Base-by-base conservation (phyloP, 495 filamentous ascomycete genomes). In the Aspergillus nanangensis region DNA sequence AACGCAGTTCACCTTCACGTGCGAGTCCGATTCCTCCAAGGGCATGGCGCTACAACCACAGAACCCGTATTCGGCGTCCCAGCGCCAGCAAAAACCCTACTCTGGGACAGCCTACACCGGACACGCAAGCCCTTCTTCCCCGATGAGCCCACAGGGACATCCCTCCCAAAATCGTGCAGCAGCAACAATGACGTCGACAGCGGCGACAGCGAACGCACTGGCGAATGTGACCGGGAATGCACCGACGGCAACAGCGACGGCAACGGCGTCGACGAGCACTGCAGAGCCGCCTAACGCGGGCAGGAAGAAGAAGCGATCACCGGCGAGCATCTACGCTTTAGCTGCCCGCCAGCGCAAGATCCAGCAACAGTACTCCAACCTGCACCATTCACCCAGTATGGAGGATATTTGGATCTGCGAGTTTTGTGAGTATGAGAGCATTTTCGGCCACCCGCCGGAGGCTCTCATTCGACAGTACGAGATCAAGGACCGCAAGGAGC, bases 371-470 rank as follows among this genome's bases (percentile, higher is more conserved):
- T 82, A 83, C 45, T 68, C 78, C 39, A 94, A 95, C 53, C 81
- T 78, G 50, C 86, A 87, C 48, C 82, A 93, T 51, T 85, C 84
- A 4, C 84, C 84, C 1, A 77, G 75, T 21, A 62, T 76, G 24
- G 84, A 90, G 50, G 88, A 94, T 49, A 78, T 87, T 20, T 97
- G 91, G 89, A 88, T 96, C 38, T 98, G 93, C 66, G 90, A 93
- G 52, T 91, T 94, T 60, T 92, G 88, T 61, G 84, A 93, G 56
- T 90, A 94, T 55, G 87, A 94, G 60, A 78, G 80, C 36, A 92
- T 95, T 36, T 94, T 94, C 60, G 87, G 91, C 13, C 71, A 70
- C 35, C 85, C 88, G 4, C 93, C 92, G 0, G 77, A 81, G 52
- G 91, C 92, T 33, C 66, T 97, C 40, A 89, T 96, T 47, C 79